Evolutionary conservation across 768 basidiomycete genomes (phyloP), one percentile per base, ranked within the genome.

Genomic region (Rhizopogon sp.): DNA sequence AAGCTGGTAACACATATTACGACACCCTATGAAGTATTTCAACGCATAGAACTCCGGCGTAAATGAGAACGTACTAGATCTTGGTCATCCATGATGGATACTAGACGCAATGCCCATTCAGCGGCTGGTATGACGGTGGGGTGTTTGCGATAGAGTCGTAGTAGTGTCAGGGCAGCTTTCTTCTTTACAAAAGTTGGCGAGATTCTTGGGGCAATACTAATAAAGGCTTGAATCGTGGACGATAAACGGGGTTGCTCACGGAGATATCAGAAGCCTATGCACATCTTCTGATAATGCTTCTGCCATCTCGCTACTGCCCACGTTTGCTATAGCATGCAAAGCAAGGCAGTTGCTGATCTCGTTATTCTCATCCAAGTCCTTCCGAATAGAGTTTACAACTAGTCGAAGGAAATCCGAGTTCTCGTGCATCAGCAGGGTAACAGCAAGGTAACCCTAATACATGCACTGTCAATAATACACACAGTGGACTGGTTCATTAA

Each of bases 301-400:
- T 7, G 97, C 96, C 93, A 99, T 99, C 71, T 98, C 97, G 63
- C 88, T 90, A 41, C 95, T 91, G 44, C 97, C 97, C 22, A 99
- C 91, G 62, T 98, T 99, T 9, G 97, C 97, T 61, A 99, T 98
- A 14, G 97, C 97, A 64, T 99, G 97, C 53, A 99, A 73, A 2
- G 97, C 97, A 54, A 99, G 79, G 64, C 97, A 98, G 64, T 98
- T 98, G 71, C 90, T 90, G 59, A 97, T 80, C 68, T 98, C 97
- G 64, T 90, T 90, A 63, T 90, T 91, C 58, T 91, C 90, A 59
- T 98, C 94, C 56, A 99, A 71, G 72, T 98, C 97, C 68, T 99
- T 99, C 42, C 94, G 84, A 65, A 99, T 97, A 33, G 95, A 98
- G 68, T 99, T 99, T 70, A 98, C 94, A 16, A 98, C 95, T 17